A percentile compares a stretch with the other conserved stretches of the same genome.
Evolutionary conservation across 2,329 filamentous ascomycete genomes (phyloP).

Genomic region (Stemphylium beticola): DNA sequence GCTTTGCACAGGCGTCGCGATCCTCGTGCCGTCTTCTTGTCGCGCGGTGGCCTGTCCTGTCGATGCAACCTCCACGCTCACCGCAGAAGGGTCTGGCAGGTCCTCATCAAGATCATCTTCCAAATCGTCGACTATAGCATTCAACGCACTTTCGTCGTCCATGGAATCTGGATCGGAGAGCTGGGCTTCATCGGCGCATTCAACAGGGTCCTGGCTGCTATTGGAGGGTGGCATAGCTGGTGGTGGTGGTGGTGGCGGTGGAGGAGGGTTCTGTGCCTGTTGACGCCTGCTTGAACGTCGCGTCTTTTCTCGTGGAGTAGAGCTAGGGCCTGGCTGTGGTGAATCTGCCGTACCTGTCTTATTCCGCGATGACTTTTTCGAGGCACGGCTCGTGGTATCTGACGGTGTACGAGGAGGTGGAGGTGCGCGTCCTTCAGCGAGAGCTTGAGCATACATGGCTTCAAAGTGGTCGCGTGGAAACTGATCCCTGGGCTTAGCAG

Average conservation of each 20-base stretch:
- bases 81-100: constrained; percentile 82
- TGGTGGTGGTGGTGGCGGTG: constrained; percentile 59
- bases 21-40: constrained; percentile 87
- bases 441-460: constrained; percentile 74
- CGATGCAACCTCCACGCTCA: constrained; percentile 87
- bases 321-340: constrained; percentile 53
- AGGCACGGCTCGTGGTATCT: constrained; percentile 39
- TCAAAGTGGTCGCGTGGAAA: constrained; percentile 70
- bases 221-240: constrained; percentile 51
- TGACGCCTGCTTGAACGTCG: constrained; percentile 69
- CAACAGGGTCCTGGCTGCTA: constrained; percentile 66
- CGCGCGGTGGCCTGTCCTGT: constrained; percentile 88
- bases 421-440: constrained; percentile 52
- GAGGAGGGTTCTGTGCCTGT: constrained; percentile 53
- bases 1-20: constrained; percentile 78
- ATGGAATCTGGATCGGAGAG: constrained; percentile 75
- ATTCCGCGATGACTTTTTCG: constrained; percentile 40
- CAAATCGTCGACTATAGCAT: constrained; percentile 88
- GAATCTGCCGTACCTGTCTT: constrained; percentile 50
- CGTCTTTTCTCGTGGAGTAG: constrained; percentile 65
- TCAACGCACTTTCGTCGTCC: constrained; percentile 69
- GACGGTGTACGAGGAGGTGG: constrained; percentile 47
- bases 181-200: constrained; percentile 92
- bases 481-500: constrained; percentile 64
- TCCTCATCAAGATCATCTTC: constrained; percentile 76